These are phyloP conservation scores for Ustilago tritici DNA, from an alignment of 1,284 basidiomycete species.

Conservation along the genomic window DNA sequence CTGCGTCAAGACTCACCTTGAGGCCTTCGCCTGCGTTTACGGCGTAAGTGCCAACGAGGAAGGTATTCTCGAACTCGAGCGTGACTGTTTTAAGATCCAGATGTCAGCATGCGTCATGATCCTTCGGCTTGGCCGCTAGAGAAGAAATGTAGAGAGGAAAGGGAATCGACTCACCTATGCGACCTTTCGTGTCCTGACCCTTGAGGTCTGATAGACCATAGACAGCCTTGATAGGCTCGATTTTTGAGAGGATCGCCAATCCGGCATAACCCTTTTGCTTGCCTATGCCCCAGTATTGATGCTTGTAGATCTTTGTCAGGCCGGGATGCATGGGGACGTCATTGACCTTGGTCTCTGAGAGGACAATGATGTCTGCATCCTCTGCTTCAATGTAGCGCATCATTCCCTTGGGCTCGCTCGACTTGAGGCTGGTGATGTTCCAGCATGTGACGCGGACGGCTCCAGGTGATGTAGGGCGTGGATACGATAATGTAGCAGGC, in stretches of 20 bases:
- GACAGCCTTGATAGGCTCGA: constrained; percentile 75
- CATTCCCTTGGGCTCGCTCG: constrained; percentile 61
- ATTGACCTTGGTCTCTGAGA: constrained; percentile 67
- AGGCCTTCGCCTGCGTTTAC: constrained; percentile 85
- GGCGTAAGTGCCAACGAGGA: constrained; percentile 84
- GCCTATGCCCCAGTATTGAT: constrained; percentile 68
- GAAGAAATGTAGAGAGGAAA: neutral
- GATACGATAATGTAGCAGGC: constrained; percentile 25
- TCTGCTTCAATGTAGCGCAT: constrained; percentile 66
- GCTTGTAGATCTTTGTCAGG: constrained; percentile 56
- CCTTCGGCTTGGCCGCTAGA: neutral
- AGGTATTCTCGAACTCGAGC: constrained; percentile 80
- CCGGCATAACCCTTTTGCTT: constrained; percentile 74
- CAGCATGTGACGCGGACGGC: constrained; percentile 55
- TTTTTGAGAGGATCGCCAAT: constrained; percentile 83
- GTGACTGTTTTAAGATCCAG: constrained; percentile 75
- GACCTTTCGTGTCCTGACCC: constrained; percentile 55
- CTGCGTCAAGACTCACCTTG: constrained; percentile 74
- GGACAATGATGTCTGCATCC: constrained; percentile 63
- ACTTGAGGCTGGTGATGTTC: constrained; percentile 67
- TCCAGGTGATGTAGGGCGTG: constrained; percentile 32
- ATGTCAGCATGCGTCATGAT: neutral
- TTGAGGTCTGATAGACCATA: constrained; percentile 75
- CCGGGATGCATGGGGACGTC: constrained; percentile 57
- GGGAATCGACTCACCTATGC: constrained; percentile 41